phyloP scores from a whole-genome alignment of 2,329 filamentous ascomycete genomes.

The Aspergillus hiratsukae region DNA sequence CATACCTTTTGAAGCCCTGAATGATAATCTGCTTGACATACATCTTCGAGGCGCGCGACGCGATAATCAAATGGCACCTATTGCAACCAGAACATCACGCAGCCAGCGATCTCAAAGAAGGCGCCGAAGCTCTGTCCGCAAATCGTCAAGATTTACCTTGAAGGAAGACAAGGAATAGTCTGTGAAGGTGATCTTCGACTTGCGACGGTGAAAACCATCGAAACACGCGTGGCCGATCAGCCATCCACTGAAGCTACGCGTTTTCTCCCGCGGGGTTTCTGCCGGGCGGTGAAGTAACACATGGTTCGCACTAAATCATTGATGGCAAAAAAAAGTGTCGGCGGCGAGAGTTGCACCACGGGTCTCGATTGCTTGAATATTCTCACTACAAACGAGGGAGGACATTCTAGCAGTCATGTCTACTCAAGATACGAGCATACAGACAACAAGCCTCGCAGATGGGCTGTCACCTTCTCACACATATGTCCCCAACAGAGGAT shows the following conservation, averaged over 20 bases:
- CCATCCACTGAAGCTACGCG: constrained; percentile 10
- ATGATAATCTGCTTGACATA: constrained; percentile 99
- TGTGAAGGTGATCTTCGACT: constrained; percentile 1
- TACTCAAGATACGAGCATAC: constrained; percentile 16
- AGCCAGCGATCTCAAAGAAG: constrained; percentile 9
- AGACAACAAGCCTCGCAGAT: constrained; percentile 36
- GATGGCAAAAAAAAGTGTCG: constrained; percentile 16
- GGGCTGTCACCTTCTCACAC: constrained; percentile 45
- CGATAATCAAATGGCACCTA: constrained; percentile 19
- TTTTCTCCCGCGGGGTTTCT: constrained; percentile 31
- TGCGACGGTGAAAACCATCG: constrained; percentile 11
- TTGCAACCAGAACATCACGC: constrained; percentile 28
- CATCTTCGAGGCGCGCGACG: constrained; percentile 54
- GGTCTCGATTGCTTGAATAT: not conserved
- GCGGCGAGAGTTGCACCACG: not conserved
- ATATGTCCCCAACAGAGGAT: constrained; percentile 48
- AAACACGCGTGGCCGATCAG: constrained; percentile 21
- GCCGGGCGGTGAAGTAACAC: constrained; percentile 29
- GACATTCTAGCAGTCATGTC: constrained; percentile 19
- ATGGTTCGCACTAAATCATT: constrained; percentile 15
- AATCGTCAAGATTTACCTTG: not conserved
- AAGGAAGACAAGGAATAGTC: constrained; percentile 2
- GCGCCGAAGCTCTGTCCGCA: not conserved
- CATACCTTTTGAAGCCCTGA: constrained; percentile 97
- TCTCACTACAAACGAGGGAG: not conserved